Evolutionary conservation across 257 asterid genomes (phyloP).

Genomic region (Sherardia arvensis): DNA sequence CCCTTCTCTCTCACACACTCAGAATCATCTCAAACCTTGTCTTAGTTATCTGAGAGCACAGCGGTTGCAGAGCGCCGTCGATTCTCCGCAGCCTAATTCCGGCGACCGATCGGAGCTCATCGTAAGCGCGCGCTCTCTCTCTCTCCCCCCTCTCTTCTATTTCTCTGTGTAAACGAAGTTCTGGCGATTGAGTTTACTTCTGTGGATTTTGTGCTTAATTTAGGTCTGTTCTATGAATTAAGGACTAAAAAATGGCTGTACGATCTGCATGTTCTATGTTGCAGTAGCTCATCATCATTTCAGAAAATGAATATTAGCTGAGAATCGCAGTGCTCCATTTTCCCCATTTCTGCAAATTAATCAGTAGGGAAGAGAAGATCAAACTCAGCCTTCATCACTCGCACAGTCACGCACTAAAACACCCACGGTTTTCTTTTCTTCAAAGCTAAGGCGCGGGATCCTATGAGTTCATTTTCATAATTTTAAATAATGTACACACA

Average conservation of each 20-base stretch:
- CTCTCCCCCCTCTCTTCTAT: too few relatives aligned
- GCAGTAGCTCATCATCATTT: too few relatives aligned
- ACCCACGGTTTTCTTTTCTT: not conserved
- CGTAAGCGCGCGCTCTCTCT: not conserved
- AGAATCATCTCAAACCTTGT: too few relatives aligned
- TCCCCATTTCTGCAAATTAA: not conserved
- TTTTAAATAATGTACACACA: not conserved
- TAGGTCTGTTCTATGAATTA: not conserved
- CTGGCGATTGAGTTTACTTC: not conserved
- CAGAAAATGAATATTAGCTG: too few relatives aligned
- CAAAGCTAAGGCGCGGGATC: not conserved
- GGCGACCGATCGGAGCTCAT: not conserved
- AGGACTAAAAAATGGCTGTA: not conserved
- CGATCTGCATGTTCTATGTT: not conserved
- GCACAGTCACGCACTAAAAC: not conserved
- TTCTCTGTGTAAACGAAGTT: not conserved
- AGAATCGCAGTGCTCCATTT: not conserved
- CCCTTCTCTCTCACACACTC: not conserved
- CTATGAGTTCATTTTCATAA: not conserved
- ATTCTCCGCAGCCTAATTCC: not conserved
- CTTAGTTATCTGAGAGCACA: too few relatives aligned
- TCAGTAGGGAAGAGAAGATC: not conserved
- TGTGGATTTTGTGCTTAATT: not conserved
- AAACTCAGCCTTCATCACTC: not conserved
- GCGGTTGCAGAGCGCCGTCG: not conserved